A percentile compares a stretch with the other conserved stretches of the same genome.
Conservation (phyloP, 1,284 basidiomycete species). For the Grifola frondosa region DNA sequence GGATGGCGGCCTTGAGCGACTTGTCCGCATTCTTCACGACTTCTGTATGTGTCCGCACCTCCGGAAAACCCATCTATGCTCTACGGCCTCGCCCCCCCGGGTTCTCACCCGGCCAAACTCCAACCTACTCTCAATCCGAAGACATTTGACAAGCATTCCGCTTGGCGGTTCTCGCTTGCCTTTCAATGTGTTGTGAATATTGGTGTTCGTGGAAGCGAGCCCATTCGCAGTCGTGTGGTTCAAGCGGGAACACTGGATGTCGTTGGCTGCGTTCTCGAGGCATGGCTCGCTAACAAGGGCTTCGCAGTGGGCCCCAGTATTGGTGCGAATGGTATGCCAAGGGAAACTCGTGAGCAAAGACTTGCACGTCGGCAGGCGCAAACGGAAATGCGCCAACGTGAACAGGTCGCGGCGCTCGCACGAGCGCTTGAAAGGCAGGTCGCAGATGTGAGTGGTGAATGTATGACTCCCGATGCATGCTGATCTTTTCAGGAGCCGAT, state of each 20-base stretch:
- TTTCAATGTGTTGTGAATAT: conserved; percentile 99
- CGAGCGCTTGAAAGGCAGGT: conserved; percentile 57
- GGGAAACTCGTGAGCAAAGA: conserved; percentile 73
- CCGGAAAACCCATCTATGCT: conserved; percentile 71
- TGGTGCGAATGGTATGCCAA: conserved; percentile 58
- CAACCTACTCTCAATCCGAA: conserved; percentile 64
- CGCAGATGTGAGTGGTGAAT: too few relatives aligned
- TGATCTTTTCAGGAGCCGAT: conserved; percentile 30
- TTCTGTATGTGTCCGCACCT: conserved; percentile 75
- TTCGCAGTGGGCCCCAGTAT: conserved; percentile 73
- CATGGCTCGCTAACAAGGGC: conserved; percentile 84
- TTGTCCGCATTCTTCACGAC: conserved; percentile 90
- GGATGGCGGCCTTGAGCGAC: conserved; percentile 95
- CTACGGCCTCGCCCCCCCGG: conserved; percentile 70
- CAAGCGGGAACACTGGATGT: conserved; percentile 95
- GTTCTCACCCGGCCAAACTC: conserved; percentile 50
- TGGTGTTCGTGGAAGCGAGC: conserved; percentile 94
- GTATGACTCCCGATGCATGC: neutral
- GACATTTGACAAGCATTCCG: conserved; percentile 78
- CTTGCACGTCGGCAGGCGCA: conserved; percentile 56
- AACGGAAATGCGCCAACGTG: conserved; percentile 53
- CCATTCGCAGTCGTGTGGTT: conserved; percentile 89
- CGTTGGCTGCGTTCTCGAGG: conserved; percentile 92
- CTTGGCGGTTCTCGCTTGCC: conserved; percentile 85
- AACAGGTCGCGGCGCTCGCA: conserved; percentile 57